A percentile compares a stretch with the other conserved stretches of the same genome.
These are phyloP conservation scores for Striga asiatica DNA, from an alignment of 257 asterid genomes.

Conservation along the genomic window DNA sequence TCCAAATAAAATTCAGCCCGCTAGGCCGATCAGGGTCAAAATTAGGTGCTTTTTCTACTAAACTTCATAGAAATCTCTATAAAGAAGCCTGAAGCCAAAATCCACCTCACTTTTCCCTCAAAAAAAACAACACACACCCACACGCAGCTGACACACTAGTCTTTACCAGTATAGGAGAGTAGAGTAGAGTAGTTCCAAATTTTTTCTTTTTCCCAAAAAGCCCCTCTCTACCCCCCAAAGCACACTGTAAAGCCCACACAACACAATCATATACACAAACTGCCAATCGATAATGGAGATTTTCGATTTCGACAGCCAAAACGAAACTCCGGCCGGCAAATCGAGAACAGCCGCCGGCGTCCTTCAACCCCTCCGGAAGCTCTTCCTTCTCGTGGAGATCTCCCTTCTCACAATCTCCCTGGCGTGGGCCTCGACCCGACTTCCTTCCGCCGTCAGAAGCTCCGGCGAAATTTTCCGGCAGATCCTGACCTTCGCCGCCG, in stretches of 20 bases:
- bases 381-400: conserved; percentile 48
- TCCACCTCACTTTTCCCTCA: not conserved
- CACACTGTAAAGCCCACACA: not conserved
- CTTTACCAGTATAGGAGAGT: too few relatives aligned
- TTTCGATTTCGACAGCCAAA: not conserved
- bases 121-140: not conserved
- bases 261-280: not conserved
- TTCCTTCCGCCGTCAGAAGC: conserved; percentile 44
- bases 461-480: conserved; percentile 52
- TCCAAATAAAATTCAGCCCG: too few relatives aligned
- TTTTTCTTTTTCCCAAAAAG: not conserved
- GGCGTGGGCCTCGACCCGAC: conserved; percentile 38
- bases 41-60: too few relatives aligned
- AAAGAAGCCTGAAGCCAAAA: conserved; percentile 13
- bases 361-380: conserved; percentile 25
- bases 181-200: too few relatives aligned
- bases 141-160: not conserved
- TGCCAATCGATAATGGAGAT: conserved; percentile 12
- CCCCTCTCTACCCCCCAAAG: not conserved
- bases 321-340: not conserved
- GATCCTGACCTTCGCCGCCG: conserved; percentile 24
- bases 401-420: conserved; percentile 21
- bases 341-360: conserved; percentile 21
- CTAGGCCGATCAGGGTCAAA: too few relatives aligned
- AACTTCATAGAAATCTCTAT: conserved; percentile 17